Percentiles rank a stretch among this genome's conserved stretches.
phyloP scores from a whole-genome alignment of 129 eudicot species.

The Apium graveolens region DNA sequence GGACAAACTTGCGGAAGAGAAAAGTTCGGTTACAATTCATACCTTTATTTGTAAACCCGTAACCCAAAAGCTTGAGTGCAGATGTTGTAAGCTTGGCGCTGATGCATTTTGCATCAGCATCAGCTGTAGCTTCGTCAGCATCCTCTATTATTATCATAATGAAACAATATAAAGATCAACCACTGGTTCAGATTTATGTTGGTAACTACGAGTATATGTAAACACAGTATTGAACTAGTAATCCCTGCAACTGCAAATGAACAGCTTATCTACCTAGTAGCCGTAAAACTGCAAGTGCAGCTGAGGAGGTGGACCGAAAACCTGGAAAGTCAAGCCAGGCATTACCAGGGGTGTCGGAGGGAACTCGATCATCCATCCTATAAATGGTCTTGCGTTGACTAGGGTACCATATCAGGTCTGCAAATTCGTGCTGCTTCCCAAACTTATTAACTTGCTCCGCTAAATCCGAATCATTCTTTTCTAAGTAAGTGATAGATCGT shows the following conservation, averaged over 20 bases:
- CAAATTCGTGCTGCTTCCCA: constrained; percentile 56
- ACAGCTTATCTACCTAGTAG: constrained; percentile 25
- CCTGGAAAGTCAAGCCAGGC: constrained; percentile 57
- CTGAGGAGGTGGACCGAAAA: constrained; percentile 45
- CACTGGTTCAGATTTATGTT: not conserved
- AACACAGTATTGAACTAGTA: constrained; percentile 27
- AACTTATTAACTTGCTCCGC: constrained; percentile 43
- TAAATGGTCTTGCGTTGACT: constrained; percentile 39
- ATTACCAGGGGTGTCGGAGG: constrained; percentile 41
- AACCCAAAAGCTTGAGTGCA: constrained; percentile 30
- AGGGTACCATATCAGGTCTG: constrained; percentile 49
- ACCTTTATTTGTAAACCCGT: constrained; percentile 70
- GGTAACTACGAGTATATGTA: no score
- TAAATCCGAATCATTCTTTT: constrained; percentile 47
- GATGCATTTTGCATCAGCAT: constrained; percentile 53
- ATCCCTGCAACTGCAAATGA: not conserved
- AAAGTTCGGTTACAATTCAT: not conserved
- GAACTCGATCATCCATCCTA: constrained; percentile 60
- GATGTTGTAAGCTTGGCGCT: constrained; percentile 34
- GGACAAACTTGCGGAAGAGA: not conserved
- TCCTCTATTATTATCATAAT: constrained; percentile 35
- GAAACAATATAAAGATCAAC: not conserved
- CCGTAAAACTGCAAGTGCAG: constrained; percentile 35
- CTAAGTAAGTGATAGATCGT: constrained; percentile 45
- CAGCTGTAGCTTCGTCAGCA: constrained; percentile 36